Evolutionary conservation across 2,329 filamentous ascomycete genomes (phyloP).

Genomic region (Ceratocystis lukuohia): DNA sequence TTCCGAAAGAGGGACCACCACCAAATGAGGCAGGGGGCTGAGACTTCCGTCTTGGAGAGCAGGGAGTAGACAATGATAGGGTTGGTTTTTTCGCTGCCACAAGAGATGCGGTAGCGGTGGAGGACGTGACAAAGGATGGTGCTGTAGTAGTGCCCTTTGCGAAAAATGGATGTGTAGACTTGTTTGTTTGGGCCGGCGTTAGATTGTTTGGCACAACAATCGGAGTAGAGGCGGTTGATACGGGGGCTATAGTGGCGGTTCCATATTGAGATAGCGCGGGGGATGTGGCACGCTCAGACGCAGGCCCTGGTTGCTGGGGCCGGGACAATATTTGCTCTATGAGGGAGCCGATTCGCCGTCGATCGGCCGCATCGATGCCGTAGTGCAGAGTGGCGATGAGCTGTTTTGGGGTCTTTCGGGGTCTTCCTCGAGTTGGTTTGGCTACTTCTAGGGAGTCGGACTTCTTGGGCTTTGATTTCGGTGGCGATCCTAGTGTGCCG

Average conservation of each 20-base stretch:
- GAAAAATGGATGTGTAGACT: conserved; percentile 34
- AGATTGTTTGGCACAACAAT: not conserved
- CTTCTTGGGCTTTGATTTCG: conserved; percentile 35
- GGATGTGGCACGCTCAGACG: not conserved
- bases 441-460: not conserved
- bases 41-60: conserved; percentile 31
- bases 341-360: conserved; percentile 39
- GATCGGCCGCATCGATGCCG: conserved; percentile 34
- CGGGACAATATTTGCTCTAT: conserved; percentile 31
- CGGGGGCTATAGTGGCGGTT: conserved; percentile 22
- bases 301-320: not conserved
- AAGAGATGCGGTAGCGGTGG: not conserved
- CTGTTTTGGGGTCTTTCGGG: conserved; percentile 24
- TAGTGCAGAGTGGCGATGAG: conserved; percentile 46
- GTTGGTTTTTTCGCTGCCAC: conserved; percentile 24
- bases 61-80: conserved; percentile 41
- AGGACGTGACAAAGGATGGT: not conserved
- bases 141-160: conserved; percentile 22
- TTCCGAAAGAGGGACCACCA: conserved; percentile 30
- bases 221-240: conserved; percentile 21
- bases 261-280: not conserved
- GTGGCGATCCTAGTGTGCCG: conserved; percentile 49
- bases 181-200: conserved; percentile 23
- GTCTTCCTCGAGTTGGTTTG: conserved; percentile 9
- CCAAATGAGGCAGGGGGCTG: conserved; percentile 26